Evolutionary conservation across 73 alveolate genomes (phyloP), one percentile per base, ranked within the genome.

Genomic region (Paramecium pentaurelia): DNA sequence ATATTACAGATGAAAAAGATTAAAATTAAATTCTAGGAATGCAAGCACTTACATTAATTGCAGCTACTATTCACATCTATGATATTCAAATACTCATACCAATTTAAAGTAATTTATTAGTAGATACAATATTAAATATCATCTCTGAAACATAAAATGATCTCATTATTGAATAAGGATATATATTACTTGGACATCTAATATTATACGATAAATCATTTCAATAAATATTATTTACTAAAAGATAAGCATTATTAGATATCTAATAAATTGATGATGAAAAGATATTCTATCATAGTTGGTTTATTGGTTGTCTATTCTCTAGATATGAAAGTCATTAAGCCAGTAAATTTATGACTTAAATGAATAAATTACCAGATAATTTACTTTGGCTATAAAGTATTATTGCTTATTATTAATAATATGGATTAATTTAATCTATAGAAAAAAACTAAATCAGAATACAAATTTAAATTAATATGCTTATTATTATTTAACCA

Each of bases 291-390:
- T 73, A 73, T 73, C 87, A 73, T 40, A 73, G 87, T 37, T 73
- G 87, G 87, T 73, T 73, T 40, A n/a, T 73, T 16, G 58, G 60
- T n/a, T 73, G 87, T 73, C 58, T 73, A 37, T 73, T 73, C 32
- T 40, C 16, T 0, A 73, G 87, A 40, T 73, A 73, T 73, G 58
- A 34, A 37, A 73, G 4, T 30, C 6, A 73, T 34, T n/a, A 73
- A 36, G 68, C 37, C 0, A 36, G 28, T 8, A 30, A 20, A 38
- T 34, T 36, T 37, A 73, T 73, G 16, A 22, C 40, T 30, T 30
- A 20, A 73, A 32, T 73, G 87, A 73, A 73, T 73, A 40, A 8
- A 8, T 38, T 37, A 16, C 60, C 58, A 2, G 87, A 73, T 73
- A 64, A 64, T 14, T 9, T 64, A 32, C 47, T 64, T 12, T 64